Conservation (phyloP, 2,329 filamentous ascomycete genomes). For the Alternaria triticina region DNA sequence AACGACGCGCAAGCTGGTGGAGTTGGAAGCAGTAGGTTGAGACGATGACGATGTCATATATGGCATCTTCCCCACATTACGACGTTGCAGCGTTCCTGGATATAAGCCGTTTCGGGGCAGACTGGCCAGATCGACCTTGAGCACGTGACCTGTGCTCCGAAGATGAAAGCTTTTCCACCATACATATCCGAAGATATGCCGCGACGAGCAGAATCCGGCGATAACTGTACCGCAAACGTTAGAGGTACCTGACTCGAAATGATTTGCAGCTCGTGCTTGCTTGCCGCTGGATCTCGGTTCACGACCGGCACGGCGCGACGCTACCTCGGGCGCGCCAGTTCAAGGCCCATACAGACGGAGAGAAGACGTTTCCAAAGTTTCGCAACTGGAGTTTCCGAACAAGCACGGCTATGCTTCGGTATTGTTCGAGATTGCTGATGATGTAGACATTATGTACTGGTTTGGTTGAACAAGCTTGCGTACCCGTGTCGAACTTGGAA, state of each 20-base stretch:
- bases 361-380: neutral
- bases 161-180: neutral
- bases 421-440: neutral
- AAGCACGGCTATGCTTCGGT: neutral
- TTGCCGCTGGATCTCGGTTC: constrained; percentile 32
- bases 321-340: constrained; percentile 27
- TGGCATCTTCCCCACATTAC: neutral
- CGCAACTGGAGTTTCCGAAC: neutral
- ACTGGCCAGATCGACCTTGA: neutral
- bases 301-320: constrained; percentile 31
- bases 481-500: neutral
- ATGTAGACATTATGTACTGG: neutral
- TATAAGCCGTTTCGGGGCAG: neutral
- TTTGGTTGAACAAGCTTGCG: neutral
- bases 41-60: constrained; percentile 6
- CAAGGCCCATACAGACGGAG: constrained; percentile 1
- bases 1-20: constrained; percentile 12
- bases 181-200: neutral
- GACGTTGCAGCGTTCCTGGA: constrained; percentile 3
- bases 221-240: neutral
- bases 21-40: neutral
- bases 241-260: constrained; percentile 20
- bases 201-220: constrained; percentile 9
- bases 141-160: constrained; percentile 2
- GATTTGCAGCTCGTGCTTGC: constrained; percentile 30